These are phyloP conservation scores for Heterococcus sp. DNA, from an alignment of 108 stramenopile genomes.

Conservation along the genomic window DNA sequence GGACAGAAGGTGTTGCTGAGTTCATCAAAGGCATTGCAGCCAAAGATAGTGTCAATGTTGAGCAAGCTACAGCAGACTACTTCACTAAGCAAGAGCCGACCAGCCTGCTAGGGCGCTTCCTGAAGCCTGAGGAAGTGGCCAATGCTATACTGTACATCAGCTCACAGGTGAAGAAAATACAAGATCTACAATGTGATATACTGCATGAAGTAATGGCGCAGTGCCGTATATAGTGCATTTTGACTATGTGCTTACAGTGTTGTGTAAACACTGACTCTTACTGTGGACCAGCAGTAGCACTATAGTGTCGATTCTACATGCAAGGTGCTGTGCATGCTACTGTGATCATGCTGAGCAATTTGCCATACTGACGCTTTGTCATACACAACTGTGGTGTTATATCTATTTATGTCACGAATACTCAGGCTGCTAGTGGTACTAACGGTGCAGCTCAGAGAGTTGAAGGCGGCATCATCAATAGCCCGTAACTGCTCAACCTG, in stretches of 20 bases:
- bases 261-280: no score
- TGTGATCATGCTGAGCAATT: no score
- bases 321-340: no score
- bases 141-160: neutral
- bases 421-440: neutral
- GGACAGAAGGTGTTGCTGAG: neutral
- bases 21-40: neutral
- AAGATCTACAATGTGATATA: neutral
- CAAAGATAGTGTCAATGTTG: neutral
- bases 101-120: slow-evolving; percentile 9
- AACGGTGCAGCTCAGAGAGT: slow-evolving; percentile 4
- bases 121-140: slow-evolving; percentile 2
- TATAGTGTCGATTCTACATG: no score
- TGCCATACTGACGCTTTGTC: no score
- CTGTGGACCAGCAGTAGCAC: no score
- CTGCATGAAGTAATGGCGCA: neutral
- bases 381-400: no score
- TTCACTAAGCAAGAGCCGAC: slow-evolving; percentile 1
- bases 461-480: slow-evolving; percentile 12
- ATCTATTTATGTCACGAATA: neutral
- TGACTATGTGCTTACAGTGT: no score
- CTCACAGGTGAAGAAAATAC: no score
- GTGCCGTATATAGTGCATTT: neutral
- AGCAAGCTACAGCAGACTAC: slow-evolving; percentile 2
- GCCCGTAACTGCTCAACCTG: no score